Percentiles rank a stretch among this genome's conserved stretches.
These are phyloP conservation scores for Trichoderma breve DNA, from an alignment of 2,329 filamentous ascomycete genomes.

Conservation along the genomic window DNA sequence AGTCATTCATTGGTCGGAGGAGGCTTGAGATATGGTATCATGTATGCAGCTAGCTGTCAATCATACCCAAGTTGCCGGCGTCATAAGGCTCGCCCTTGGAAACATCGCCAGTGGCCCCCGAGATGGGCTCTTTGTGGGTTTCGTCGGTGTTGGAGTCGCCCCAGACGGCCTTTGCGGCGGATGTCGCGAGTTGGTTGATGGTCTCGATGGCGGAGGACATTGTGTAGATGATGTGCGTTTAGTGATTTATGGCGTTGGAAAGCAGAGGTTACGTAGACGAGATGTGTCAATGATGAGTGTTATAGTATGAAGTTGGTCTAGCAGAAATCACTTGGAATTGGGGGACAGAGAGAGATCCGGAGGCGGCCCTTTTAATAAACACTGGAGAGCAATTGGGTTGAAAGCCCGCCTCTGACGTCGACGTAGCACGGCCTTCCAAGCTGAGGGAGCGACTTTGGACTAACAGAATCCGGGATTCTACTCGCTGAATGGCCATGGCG, in stretches of 20 bases:
- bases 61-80: slow-evolving; percentile 66
- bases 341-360: neutral
- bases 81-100: slow-evolving; percentile 72
- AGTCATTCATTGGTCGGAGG: neutral
- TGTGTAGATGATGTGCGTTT: neutral
- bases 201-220: slow-evolving; percentile 56
- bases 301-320: neutral
- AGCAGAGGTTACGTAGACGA: neutral
- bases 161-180: slow-evolving; percentile 44
- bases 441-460: neutral
- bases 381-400: neutral
- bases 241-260: neutral
- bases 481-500: neutral
- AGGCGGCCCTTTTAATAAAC: neutral
- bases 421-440: neutral
- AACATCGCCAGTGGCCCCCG: slow-evolving; percentile 67
- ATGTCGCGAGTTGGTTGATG: slow-evolving; percentile 52
- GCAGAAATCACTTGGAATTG: neutral
- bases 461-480: neutral
- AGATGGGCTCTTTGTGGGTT: slow-evolving; percentile 61
- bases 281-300: neutral
- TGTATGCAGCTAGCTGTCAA: neutral
- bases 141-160: slow-evolving; percentile 38
- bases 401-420: slow-evolving; percentile 13
- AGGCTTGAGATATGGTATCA: neutral